Evolutionary conservation across 192 early-diverging fungal genomes (phyloP).

Genomic region (Cetraspora pellucida): DNA sequence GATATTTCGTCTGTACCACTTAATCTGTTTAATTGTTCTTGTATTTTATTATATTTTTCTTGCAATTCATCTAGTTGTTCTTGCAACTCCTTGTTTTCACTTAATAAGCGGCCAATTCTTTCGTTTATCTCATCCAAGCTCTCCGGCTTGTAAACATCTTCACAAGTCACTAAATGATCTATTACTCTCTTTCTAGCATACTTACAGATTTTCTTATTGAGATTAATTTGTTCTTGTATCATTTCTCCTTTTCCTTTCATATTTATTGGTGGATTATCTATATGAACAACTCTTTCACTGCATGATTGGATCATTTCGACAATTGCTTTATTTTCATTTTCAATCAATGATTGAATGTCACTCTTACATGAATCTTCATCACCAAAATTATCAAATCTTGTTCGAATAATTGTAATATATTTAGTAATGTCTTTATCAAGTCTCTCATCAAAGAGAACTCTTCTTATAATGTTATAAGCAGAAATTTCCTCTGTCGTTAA

Average conservation of each 20-base stretch:
- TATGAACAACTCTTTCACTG: neutral
- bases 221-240: neutral
- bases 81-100: neutral
- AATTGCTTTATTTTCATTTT: neutral
- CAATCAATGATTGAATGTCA: neutral
- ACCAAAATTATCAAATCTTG: neutral
- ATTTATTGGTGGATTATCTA: neutral
- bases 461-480: neutral
- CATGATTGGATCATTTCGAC: neutral
- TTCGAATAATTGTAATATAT: neutral
- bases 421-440: neutral
- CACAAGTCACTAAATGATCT: neutral
- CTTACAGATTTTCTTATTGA: neutral
- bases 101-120: neutral
- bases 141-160: neutral
- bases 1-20: too few relatives aligned
- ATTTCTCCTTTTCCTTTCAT: neutral
- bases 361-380: too few relatives aligned
- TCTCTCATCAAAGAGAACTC: neutral
- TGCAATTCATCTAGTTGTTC: too few relatives aligned
- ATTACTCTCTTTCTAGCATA: neutral
- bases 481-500: neutral
- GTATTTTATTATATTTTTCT: too few relatives aligned
- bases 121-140: neutral
- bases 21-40: too few relatives aligned